Evolutionary conservation across 306 rosid genomes (phyloP).

Genomic region (Psophocarpus tetragonolobus): DNA sequence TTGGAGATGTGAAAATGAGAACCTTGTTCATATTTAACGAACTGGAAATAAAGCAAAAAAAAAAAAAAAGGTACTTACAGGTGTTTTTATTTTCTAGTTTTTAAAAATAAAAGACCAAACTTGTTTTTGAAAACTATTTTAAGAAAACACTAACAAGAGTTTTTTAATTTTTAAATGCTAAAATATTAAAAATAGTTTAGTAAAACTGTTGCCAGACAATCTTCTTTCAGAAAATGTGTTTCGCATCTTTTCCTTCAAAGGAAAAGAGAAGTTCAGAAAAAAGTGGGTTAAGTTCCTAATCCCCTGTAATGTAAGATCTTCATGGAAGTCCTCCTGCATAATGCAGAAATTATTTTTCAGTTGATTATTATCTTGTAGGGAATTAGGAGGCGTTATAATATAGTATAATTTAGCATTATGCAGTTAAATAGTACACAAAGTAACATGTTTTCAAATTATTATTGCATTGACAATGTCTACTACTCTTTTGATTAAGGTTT

Average conservation of each 20-base stretch:
- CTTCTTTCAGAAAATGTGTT: background rate
- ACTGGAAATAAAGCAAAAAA: no score
- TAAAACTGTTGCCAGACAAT: no score
- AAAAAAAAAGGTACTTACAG: no score
- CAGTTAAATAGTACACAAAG: background rate
- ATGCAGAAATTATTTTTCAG: background rate
- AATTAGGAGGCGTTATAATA: background rate
- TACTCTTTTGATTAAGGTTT: conserved; percentile 59
- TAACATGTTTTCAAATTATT: background rate
- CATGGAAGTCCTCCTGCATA: background rate
- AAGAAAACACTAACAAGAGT: no score
- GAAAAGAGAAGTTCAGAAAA: background rate
- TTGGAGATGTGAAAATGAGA: no score
- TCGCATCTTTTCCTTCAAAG: background rate
- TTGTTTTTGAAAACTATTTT: no score
- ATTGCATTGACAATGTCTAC: conserved; percentile 30
- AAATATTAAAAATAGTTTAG: no score
- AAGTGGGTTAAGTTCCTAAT: background rate
- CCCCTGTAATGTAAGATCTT: background rate
- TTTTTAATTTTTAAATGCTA: no score
- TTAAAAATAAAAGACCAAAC: no score
- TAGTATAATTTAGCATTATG: background rate
- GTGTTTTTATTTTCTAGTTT: no score
- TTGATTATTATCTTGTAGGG: background rate
- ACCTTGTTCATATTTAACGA: no score